Evolutionary conservation across 176 grass and related monocot species (phyloP).

Genomic region (Avena sativa): DNA sequence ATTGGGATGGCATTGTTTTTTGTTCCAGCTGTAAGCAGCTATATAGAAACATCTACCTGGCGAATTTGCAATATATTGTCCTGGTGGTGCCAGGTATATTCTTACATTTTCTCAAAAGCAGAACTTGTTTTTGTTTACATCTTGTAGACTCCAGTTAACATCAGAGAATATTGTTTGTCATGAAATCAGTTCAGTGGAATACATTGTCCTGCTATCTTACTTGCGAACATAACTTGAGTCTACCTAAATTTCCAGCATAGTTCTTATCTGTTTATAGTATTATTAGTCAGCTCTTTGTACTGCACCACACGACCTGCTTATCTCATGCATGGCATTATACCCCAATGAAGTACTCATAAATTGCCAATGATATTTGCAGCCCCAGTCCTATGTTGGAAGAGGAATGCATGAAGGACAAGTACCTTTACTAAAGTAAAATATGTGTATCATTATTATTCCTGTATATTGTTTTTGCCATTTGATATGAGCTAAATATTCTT

Average conservation of each 20-base stretch:
- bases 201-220: not conserved
- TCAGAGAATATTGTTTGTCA: constrained; percentile 18
- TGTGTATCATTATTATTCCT: constrained; percentile 33
- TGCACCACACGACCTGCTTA: not conserved
- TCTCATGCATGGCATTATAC: constrained; percentile 15
- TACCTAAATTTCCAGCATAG: constrained; percentile 2
- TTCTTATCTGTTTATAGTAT: not conserved
- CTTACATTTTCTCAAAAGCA: not conserved
- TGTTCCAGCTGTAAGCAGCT: constrained; percentile 83
- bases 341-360: constrained; percentile 38
- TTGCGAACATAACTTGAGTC: constrained; percentile 13
- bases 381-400: constrained; percentile 79
- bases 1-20: constrained; percentile 91
- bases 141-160: constrained; percentile 13
- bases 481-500: constrained; percentile 42
- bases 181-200: constrained; percentile 14
- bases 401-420: constrained; percentile 91
- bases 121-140: not conserved
- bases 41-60: constrained; percentile 85
- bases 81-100: constrained; percentile 91
- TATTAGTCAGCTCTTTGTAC: constrained; percentile 2
- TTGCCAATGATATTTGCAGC: constrained; percentile 55
- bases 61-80: constrained; percentile 75
- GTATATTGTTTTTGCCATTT: constrained; percentile 33
- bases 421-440: constrained; percentile 86